phyloP scores from a whole-genome alignment of 352 stramenopile genomes.

The Phytophthora sansomeana region DNA sequence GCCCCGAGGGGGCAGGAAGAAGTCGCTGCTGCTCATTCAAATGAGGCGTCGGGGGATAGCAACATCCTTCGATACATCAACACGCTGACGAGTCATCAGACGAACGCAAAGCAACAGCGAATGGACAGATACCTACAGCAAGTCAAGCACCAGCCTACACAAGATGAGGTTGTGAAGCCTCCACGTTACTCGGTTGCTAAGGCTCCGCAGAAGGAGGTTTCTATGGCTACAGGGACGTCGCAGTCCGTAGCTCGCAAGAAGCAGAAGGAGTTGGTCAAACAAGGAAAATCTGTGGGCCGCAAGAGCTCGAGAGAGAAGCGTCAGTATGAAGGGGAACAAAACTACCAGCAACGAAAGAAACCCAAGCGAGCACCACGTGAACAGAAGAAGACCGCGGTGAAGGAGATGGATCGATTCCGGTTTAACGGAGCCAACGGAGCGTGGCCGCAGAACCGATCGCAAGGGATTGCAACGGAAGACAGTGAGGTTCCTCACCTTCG shows the following conservation, averaged over 20 bases:
- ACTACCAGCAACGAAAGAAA: slow-evolving; percentile 15
- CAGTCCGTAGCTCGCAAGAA: background rate
- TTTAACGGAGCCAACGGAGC: slow-evolving; percentile 1
- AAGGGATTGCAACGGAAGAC: background rate
- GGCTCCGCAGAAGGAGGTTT: background rate
- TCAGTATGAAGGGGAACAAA: slow-evolving; percentile 7
- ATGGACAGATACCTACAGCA: slow-evolving; percentile 48
- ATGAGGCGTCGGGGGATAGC: slow-evolving; percentile 30
- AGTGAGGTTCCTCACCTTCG: background rate
- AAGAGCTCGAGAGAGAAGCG: slow-evolving; percentile 19
- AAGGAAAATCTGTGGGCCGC: background rate
- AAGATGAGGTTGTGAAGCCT: slow-evolving; percentile 2
- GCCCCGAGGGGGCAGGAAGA: background rate
- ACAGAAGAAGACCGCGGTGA: slow-evolving; percentile 1
- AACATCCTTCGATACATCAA: slow-evolving; percentile 60
- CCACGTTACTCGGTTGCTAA: background rate
- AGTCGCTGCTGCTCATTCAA: background rate
- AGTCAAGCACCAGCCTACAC: slow-evolving; percentile 26
- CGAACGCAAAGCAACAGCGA: slow-evolving; percentile 53
- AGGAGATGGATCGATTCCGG: slow-evolving; percentile 29
- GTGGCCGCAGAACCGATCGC: slow-evolving; percentile 7
- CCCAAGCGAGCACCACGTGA: slow-evolving; percentile 9
- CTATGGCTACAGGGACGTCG: background rate
- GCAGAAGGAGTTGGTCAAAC: background rate
- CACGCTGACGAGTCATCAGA: slow-evolving; percentile 53